Base-by-base conservation (phyloP, 1,284 basidiomycete genomes). In the Boletus semigastroideus region DNA sequence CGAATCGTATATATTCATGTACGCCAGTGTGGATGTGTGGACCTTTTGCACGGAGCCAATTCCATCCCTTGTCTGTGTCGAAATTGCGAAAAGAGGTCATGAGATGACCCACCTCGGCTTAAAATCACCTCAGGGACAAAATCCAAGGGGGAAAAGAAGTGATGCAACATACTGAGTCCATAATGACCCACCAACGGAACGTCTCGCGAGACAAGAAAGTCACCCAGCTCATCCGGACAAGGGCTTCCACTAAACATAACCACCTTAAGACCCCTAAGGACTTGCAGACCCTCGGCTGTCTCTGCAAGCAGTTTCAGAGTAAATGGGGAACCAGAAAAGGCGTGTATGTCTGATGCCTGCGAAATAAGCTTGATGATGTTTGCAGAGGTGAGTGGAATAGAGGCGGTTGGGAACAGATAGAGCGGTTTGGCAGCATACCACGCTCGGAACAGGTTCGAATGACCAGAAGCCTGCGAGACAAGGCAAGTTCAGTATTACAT, bases 61-160 rank as follows among this genome's bases (percentile, higher is more conserved):
- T 82, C 84, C 85, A 87, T 19, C 66, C 75, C 56, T 79, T 80
- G 70, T 87, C 84, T 5, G 54, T 66, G 1, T 60, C 64, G 55
- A 79, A 83, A 52, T 79, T 72, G 12, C 80, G 74, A 46, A 70
- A 70, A 10, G 79, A 80, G 59, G 78, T 75, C 74, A 82, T 69
- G 53, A 84, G 64, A 52, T 76, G 65, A 62, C 72, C 67, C 65
- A 70, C 75, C 56, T 73, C 55, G n/a, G 47, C 52, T 58, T 19
- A 45, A 42, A 37, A 46, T 16, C 17, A 36, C 39, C 4, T 0
- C 4, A 1, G n/a, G n/a, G n/a, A n/a, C n/a, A 19, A 33, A n/a
- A 25, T 25, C 5, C 25, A 25, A 25, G 25, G 5, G n/a, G 7
- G 19, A 3, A 27, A 38, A 10, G 22, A 2, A 13, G 4, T 10